A percentile compares a stretch with the other conserved stretches of the same genome.
Conservation (phyloP, 1,284 basidiomycete species). For the Austroboletus sp. region DNA sequence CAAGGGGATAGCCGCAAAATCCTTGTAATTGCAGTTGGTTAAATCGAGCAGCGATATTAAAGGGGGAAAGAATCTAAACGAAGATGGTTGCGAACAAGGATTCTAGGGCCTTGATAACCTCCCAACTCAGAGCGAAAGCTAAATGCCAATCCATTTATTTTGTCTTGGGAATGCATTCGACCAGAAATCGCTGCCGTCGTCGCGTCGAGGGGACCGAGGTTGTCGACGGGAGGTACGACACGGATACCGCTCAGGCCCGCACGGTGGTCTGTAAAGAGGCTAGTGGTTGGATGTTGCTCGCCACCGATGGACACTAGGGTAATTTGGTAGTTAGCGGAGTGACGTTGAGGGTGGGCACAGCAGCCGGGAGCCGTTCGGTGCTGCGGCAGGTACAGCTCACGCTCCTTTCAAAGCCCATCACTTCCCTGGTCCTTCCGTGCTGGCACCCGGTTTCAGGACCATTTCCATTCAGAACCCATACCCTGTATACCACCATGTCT, state of each 20-base stretch:
- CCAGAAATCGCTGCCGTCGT: no score
- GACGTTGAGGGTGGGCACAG: not conserved
- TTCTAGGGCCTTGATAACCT: no score
- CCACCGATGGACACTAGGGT: no score
- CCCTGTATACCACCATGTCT: conserved; percentile 24
- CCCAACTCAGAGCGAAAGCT: no score
- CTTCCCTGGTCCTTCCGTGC: conserved; percentile 19
- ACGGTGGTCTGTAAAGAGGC: no score
- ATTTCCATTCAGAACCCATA: conserved; percentile 3
- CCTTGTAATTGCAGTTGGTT: not conserved
- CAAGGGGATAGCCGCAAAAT: conserved; percentile 6
- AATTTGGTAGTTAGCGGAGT: not conserved
- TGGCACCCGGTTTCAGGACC: conserved; percentile 19
- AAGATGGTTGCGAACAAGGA: no score
- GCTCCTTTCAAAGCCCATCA: not conserved
- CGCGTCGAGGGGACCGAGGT: no score
- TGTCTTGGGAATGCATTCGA: no score
- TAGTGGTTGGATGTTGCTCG: no score
- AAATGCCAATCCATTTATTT: no score
- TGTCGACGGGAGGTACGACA: no score
- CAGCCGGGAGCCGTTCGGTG: not conserved
- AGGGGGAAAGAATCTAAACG: not conserved
- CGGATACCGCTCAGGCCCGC: no score
- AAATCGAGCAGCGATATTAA: not conserved
- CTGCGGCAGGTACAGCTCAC: not conserved